Evolutionary conservation across 2,329 filamentous ascomycete genomes (phyloP).

Genomic region (Colletotrichum plurivorum): DNA sequence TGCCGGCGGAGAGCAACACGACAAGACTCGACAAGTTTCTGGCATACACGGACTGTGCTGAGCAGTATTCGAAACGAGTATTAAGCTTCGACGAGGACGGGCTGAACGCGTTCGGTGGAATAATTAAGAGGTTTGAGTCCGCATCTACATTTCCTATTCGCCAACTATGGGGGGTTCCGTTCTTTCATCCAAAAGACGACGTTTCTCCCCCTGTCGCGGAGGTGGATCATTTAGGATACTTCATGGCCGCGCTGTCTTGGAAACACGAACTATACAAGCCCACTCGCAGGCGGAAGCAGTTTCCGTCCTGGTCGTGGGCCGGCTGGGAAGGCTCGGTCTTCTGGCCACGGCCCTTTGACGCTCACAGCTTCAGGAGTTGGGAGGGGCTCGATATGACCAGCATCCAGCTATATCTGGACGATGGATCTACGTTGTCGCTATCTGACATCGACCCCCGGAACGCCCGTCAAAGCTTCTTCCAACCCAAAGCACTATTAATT

Average conservation of each 20-base stretch:
- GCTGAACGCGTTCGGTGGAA: constrained; percentile 19
- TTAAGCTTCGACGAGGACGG: constrained; percentile 20
- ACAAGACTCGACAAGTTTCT: constrained; percentile 19
- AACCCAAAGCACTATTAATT: constrained; percentile 16
- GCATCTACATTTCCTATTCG: constrained; percentile 7
- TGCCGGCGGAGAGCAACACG: background rate
- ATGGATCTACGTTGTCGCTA: constrained; percentile 14
- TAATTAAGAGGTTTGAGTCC: constrained; percentile 15
- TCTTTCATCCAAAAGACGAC: constrained; percentile 12
- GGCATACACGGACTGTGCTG: constrained; percentile 18
- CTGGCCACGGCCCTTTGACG: constrained; percentile 9
- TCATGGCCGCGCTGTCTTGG: constrained; percentile 16
- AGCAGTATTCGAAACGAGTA: constrained; percentile 17
- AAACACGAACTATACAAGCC: constrained; percentile 23
- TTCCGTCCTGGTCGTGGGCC: constrained; percentile 25
- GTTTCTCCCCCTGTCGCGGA: background rate
- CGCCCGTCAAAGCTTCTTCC: constrained; percentile 2
- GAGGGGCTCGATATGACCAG: constrained; percentile 7
- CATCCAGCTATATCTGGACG: constrained; percentile 7
- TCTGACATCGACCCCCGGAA: constrained; percentile 8
- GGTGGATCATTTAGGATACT: constrained; percentile 5
- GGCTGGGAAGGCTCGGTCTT: constrained; percentile 22
- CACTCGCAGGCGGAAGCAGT: constrained; percentile 14
- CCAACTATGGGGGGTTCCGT: constrained; percentile 20
- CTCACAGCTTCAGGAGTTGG: constrained; percentile 3